A percentile compares a stretch with the other conserved stretches of the same genome.
Evolutionary conservation across 371 early-diverging fungal genomes (phyloP).

Genomic region (Paraphysoderma sedebokerense): DNA sequence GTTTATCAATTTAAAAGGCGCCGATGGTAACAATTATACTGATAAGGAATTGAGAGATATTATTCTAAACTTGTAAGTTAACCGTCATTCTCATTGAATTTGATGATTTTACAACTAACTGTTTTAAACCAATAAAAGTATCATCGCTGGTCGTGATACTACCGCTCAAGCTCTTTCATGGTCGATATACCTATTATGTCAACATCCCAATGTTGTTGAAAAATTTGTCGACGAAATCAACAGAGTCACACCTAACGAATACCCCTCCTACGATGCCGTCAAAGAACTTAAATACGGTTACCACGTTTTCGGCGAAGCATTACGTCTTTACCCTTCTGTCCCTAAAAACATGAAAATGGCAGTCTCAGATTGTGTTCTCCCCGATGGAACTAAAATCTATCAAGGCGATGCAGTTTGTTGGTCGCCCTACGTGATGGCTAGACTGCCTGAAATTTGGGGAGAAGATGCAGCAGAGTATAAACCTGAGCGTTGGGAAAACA

Average conservation of each 20-base stretch:
- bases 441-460: conserved; percentile 35
- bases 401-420: conserved; percentile 33
- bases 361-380: conserved; percentile 43
- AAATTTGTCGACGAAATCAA: conserved; percentile 38
- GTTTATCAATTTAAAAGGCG: conserved; percentile 13
- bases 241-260: conserved; percentile 7
- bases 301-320: conserved; percentile 44
- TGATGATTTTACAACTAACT: not conserved
- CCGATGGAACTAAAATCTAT: conserved; percentile 40
- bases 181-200: conserved; percentile 38
- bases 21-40: conserved; percentile 16
- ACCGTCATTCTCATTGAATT: conserved; percentile 3
- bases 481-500: conserved; percentile 37
- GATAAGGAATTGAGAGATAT: conserved; percentile 27
- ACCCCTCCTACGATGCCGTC: conserved; percentile 22
- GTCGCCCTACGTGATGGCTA: conserved; percentile 32
- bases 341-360: conserved; percentile 45
- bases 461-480: conserved; percentile 32
- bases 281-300: conserved; percentile 34
- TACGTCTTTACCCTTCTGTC: conserved; percentile 52
- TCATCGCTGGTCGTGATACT: conserved; percentile 35
- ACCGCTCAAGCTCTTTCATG: conserved; percentile 56
- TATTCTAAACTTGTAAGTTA: conserved; percentile 28
- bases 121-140: not conserved
- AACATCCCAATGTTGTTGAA: conserved; percentile 27